Base-by-base conservation (phyloP, 768 basidiomycete genomes). In the Termitomyces sp. region DNA sequence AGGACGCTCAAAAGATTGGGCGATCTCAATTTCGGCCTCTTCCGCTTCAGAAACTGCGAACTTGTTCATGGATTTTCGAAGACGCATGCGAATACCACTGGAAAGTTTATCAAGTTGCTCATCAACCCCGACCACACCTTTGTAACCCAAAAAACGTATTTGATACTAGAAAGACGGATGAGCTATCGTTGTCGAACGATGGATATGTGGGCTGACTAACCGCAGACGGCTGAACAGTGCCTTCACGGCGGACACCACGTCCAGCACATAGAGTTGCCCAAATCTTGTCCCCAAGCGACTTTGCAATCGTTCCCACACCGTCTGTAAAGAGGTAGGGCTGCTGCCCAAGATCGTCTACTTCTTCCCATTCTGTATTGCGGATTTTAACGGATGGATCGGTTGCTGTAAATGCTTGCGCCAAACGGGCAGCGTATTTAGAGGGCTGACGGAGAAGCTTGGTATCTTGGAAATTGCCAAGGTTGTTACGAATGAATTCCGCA, bases 321-420 rank as follows among this genome's bases (percentile, higher is more conserved):
- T 94, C 92, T 0, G 91, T 93, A 67, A 85, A 86, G 26, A 78
- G 60, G 60, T 77, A 78, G 16, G 69, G 65, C 26, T 74, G 70
- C 13, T 68, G 63, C 16, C 77, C 77, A 12, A 91, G 72, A 67
- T 93, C 91, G 0, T 69, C 67, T 49, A 91, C 79, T 57, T 79
- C 74, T 52, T 84, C 79, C 85, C 91, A 92, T 64, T 93, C 78
- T 47, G 76, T 61, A 2, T 70, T 70, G 7, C 62, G 58, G 51
- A 93, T 83, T 23, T 68, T 70, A 20, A 92, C 83, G 1, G 89
- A 88, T 0, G 86, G 82, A 61, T 90, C 86, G 1, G 93, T 95
- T 2, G 88, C 86, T 0, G 89, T 90, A 66, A 95, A 93, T 0
- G 89, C 89, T 72, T 92, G 92, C 7, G 89, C 86, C 59, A 94